phyloP scores from a whole-genome alignment of 331 rosid species.

The Malus hybrid region DNA sequence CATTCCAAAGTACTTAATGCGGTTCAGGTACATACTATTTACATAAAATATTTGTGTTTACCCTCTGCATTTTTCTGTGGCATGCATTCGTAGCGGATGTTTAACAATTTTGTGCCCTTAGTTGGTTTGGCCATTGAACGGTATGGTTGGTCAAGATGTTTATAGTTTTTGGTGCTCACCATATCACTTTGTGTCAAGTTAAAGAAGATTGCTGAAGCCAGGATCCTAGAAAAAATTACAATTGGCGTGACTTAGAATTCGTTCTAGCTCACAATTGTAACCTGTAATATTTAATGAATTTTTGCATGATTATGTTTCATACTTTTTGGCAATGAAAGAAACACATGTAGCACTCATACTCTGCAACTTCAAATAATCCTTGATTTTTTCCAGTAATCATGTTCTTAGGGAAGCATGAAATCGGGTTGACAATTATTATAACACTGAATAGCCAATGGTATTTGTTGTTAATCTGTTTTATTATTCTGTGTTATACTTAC shows the following conservation, averaged over 20 bases:
- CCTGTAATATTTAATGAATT: background rate
- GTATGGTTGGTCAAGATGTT: background rate
- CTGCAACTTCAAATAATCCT: background rate
- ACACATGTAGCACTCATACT: background rate
- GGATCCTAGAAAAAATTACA: background rate
- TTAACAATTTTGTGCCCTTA: background rate
- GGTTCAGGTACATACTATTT: slow-evolving; percentile 56
- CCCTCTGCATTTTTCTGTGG: background rate
- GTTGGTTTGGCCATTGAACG: background rate
- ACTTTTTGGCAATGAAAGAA: background rate
- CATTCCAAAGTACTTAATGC: slow-evolving; percentile 93
- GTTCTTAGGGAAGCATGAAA: background rate
- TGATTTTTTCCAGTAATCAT: background rate
- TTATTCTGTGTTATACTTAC: background rate
- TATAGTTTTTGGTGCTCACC: background rate
- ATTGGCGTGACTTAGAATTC: background rate
- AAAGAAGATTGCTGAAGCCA: background rate
- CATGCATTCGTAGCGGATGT: background rate
- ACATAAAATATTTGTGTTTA: background rate
- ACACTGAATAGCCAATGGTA: background rate
- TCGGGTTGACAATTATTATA: background rate
- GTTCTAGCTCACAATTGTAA: background rate
- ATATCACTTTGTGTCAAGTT: background rate
- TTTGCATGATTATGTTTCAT: background rate
- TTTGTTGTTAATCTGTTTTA: background rate